These are phyloP conservation scores for Phaseolus coccineus DNA, from an alignment of 331 rosid species.

Conservation along the genomic window DNA sequence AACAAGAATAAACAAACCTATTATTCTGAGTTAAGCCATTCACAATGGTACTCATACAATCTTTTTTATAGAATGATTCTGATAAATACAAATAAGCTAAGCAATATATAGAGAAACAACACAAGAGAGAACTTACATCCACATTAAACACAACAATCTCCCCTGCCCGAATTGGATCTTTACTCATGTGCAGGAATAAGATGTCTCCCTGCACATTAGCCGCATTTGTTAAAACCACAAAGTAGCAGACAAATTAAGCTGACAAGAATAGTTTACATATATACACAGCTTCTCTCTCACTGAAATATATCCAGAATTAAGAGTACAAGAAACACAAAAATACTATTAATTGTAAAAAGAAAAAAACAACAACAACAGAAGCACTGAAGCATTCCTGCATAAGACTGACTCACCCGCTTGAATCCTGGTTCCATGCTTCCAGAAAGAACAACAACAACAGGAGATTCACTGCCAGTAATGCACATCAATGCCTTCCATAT, in stretches of 20 bases:
- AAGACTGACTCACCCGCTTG: conserved; percentile 63
- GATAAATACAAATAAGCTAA: neutral
- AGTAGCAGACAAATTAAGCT: neutral
- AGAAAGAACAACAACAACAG: conserved; percentile 83
- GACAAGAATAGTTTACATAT: conserved; percentile 9
- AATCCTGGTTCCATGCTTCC: conserved; percentile 97
- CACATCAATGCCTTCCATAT: conserved; percentile 83
- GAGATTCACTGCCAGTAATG: conserved; percentile 80
- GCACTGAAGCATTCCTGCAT: conserved; percentile 4
- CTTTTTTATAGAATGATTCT: conserved; percentile 2
- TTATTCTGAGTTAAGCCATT: neutral
- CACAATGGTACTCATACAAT: neutral
- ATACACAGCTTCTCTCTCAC: conserved; percentile 31
- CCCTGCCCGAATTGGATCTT: conserved; percentile 88
- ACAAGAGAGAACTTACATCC: conserved; percentile 61
- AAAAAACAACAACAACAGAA: neutral
- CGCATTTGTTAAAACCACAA: conserved; percentile 25
- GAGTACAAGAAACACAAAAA: neutral
- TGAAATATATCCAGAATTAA: neutral
- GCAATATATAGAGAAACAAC: neutral
- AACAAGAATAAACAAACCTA: neutral
- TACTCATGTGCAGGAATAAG: conserved; percentile 83
- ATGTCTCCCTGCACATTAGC: conserved; percentile 74
- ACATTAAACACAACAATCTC: conserved; percentile 91
- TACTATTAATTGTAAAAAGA: neutral